Conservation (phyloP, 164 flowering plant species). For the Vitis cinerea region DNA sequence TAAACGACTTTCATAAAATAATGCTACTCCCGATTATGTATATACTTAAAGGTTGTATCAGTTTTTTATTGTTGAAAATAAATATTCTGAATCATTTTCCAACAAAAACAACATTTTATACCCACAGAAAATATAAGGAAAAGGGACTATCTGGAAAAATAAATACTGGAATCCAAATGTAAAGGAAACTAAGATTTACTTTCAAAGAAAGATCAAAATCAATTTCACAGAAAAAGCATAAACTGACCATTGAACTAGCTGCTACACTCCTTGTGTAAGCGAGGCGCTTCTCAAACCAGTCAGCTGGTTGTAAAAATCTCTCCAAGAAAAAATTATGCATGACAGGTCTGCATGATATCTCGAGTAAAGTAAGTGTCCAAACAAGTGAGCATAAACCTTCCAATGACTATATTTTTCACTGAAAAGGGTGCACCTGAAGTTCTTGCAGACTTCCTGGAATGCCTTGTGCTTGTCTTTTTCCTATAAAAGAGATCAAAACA, state of each 20-base stretch:
- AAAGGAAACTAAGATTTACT: background rate
- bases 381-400: background rate
- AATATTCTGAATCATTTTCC: no score
- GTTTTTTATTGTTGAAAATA: no score
- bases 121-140: background rate
- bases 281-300: conserved; percentile 95
- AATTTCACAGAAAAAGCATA: background rate
- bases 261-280: conserved; percentile 96
- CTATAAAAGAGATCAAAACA: conserved; percentile 32
- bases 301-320: conserved; percentile 85
- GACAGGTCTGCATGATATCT: conserved; percentile 73
- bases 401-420: background rate
- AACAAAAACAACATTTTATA: background rate
- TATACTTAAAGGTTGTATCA: no score
- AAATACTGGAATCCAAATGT: background rate
- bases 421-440: conserved; percentile 66
- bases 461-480: conserved; percentile 86
- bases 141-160: background rate
- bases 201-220: background rate
- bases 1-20: no score
- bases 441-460: conserved; percentile 75
- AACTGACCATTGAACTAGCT: conserved; percentile 91
- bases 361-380: conserved; percentile 7
- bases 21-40: no score
- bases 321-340: conserved; percentile 96